phyloP scores from a whole-genome alignment of 2,329 filamentous ascomycete species.

The Alternaria metachromatica region DNA sequence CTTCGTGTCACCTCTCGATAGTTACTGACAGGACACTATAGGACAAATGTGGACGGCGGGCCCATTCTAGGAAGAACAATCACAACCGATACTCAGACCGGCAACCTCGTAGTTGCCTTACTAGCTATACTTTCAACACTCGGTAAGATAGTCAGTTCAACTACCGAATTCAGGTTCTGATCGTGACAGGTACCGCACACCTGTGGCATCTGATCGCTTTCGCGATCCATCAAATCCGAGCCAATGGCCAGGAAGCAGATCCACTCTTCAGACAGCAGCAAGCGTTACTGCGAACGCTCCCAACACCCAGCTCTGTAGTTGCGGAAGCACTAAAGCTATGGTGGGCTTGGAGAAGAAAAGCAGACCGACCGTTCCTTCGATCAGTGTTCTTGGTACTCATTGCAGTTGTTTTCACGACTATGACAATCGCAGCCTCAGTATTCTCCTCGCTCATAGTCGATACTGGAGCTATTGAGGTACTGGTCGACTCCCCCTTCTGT shows the following conservation, averaged over 20 bases:
- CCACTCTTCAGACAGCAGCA: constrained; percentile 27
- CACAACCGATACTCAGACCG: constrained; percentile 26
- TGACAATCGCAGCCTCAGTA: constrained; percentile 15
- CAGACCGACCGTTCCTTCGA: constrained; percentile 7
- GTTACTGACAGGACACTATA: not conserved
- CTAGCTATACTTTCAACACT: constrained; percentile 22
- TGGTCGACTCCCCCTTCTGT: not conserved
- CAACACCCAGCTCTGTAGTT: constrained; percentile 21
- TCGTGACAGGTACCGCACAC: constrained; percentile 7
- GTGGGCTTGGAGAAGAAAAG: constrained; percentile 22
- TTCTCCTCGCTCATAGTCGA: constrained; percentile 29
- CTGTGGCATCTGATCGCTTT: constrained; percentile 30
- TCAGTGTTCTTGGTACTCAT: constrained; percentile 12
- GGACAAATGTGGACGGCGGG: not conserved
- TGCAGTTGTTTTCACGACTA: constrained; percentile 12
- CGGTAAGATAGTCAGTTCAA: not conserved
- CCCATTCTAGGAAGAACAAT: constrained; percentile 25
- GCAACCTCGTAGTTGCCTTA: constrained; percentile 26
- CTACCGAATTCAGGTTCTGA: too few relatives aligned
- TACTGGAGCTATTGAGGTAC: constrained; percentile 7
- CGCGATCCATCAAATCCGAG: constrained; percentile 21
- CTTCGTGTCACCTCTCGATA: too few relatives aligned
- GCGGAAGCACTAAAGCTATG: constrained; percentile 25
- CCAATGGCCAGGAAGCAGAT: constrained; percentile 15
- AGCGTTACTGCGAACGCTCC: constrained; percentile 25